Conservation (phyloP, 352 stramenopile species). For the Phytophthora sansomeana region DNA sequence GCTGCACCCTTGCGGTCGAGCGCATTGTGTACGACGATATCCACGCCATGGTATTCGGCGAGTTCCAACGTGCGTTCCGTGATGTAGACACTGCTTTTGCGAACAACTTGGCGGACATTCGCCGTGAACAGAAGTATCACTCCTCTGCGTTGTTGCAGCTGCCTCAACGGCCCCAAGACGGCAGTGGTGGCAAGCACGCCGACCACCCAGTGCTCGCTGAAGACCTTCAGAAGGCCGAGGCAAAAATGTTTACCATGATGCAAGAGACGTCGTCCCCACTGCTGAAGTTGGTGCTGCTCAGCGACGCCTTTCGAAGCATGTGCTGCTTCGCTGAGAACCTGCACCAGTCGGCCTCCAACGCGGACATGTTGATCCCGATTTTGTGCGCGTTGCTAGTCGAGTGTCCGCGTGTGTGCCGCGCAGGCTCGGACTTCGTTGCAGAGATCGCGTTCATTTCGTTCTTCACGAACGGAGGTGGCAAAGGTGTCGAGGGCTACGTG, state of each 20-base stretch:
- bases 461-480: constrained; percentile 77
- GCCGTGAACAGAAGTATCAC: constrained; percentile 53
- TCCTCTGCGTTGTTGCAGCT: constrained; percentile 31
- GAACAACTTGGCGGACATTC: constrained; percentile 58
- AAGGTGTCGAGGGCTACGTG: constrained; percentile 82
- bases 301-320: constrained; percentile 62
- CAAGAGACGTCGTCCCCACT: constrained; percentile 57
- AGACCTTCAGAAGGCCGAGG: constrained; percentile 54
- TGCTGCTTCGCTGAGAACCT: constrained; percentile 75
- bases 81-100: constrained; percentile 56
- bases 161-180: constrained; percentile 17
- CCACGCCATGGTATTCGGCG: constrained; percentile 61
- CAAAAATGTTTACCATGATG: constrained; percentile 56
- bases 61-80: constrained; percentile 56
- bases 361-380: constrained; percentile 78
- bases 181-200: background rate
- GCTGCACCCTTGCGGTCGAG: constrained; percentile 64
- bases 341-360: constrained; percentile 67
- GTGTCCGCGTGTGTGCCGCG: constrained; percentile 37
- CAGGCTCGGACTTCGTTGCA: constrained; percentile 58
- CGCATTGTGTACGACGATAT: constrained; percentile 76
- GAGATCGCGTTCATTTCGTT: constrained; percentile 82
- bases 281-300: constrained; percentile 71
- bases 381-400: constrained; percentile 69
- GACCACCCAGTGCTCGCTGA: constrained; percentile 29